Percentiles rank a stretch among this genome's conserved stretches.
phyloP scores from a whole-genome alignment of 345 rosid genomes.

The Camelina sativa region DNA sequence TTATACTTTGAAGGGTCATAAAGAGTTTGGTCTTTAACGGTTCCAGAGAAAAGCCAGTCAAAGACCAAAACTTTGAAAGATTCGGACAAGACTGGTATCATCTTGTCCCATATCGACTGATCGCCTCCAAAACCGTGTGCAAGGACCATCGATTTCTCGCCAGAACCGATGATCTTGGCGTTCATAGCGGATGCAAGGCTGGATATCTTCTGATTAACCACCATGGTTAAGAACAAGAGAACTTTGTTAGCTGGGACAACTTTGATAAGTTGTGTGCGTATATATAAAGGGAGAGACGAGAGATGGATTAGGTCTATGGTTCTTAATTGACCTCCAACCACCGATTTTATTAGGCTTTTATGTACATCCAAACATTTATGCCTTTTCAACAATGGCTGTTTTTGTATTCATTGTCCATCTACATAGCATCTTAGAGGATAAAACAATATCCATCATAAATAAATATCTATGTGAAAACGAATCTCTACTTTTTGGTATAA shows the following conservation, averaged over 20 bases:
- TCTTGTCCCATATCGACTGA: conserved; percentile 70
- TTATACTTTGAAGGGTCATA: conserved; percentile 65
- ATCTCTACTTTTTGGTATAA: conserved; percentile 30
- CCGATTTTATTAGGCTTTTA: conserved; percentile 47
- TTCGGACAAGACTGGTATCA: conserved; percentile 53
- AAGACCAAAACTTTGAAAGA: conserved; percentile 61
- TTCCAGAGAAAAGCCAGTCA: conserved; percentile 79
- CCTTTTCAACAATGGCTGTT: conserved; percentile 44
- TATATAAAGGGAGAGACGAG: conserved; percentile 35
- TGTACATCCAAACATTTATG: conserved; percentile 42
- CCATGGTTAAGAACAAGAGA: conserved; percentile 42
- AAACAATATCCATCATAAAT: conserved; percentile 4
- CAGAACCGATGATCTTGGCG: conserved; percentile 62
- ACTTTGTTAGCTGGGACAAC: background rate
- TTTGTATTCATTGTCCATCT: conserved; percentile 39
- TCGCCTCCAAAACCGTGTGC: conserved; percentile 83
- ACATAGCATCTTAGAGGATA: conserved; percentile 33
- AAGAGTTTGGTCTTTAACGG: conserved; percentile 56
- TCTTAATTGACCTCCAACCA: conserved; percentile 46
- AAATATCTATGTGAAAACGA: conserved; percentile 30
- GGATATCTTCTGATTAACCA: conserved; percentile 43
- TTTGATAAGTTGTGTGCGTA: conserved; percentile 30
- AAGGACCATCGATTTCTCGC: conserved; percentile 49
- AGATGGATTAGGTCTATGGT: conserved; percentile 34
- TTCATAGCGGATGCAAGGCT: conserved; percentile 61